Percentiles rank a stretch among this genome's conserved stretches.
Evolutionary conservation across 345 rosid species (phyloP).

Genomic region (Noccaea bulbosa): DNA sequence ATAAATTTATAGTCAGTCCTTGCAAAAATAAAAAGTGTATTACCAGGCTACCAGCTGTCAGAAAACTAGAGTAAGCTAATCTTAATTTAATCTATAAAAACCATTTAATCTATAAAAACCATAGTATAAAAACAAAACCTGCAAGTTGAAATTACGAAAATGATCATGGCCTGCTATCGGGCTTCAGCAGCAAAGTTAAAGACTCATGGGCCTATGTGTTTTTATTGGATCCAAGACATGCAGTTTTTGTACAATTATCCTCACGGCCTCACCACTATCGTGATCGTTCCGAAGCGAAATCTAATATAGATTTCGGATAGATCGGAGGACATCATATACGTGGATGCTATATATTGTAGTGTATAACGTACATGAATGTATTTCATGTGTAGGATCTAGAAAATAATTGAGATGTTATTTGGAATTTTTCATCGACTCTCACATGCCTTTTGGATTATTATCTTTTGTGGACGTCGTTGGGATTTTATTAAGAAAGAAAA

Average conservation of each 20-base stretch:
- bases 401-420: slow-evolving; percentile 13
- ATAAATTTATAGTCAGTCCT: neutral
- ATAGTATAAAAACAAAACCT: neutral
- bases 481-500: slow-evolving; percentile 1
- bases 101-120: too few species aligned
- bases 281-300: too few species aligned
- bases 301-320: slow-evolving; percentile 9
- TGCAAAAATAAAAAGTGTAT: neutral
- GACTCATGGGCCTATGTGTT: neutral
- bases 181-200: neutral
- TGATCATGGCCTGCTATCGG: neutral
- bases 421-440: slow-evolving; percentile 31
- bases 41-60: neutral
- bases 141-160: neutral
- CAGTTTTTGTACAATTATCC: neutral
- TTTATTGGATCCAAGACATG: neutral
- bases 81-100: neutral
- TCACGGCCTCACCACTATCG: too few species aligned
- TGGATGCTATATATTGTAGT: slow-evolving; percentile 18
- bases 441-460: slow-evolving; percentile 29
- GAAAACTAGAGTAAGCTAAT: neutral
- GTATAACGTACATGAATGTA: neutral
- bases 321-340: neutral
- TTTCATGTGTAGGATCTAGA: neutral
- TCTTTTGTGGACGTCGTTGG: neutral